Evolutionary conservation across 2,329 filamentous ascomycete species (phyloP), one percentile per base, ranked within the genome.

Genomic region (Nigrospora sphaerica): DNA sequence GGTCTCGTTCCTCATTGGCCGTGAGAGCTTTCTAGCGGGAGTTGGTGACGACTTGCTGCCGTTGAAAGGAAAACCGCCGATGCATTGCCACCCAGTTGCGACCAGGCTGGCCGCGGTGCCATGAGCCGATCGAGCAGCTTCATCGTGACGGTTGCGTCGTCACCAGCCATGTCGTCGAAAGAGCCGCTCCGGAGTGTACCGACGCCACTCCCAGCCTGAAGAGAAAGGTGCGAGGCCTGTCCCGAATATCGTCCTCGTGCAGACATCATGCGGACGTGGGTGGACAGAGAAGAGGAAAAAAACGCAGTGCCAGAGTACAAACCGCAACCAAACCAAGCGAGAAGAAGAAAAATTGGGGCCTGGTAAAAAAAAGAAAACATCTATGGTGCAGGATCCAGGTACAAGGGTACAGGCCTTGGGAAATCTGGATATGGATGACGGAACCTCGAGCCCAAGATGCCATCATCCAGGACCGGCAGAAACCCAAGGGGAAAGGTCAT

Each of bases 371-470:
- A 48, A 49, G 44, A 49, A 50, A 52, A 48, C 47, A 47, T 62
- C 55, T 59, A 61, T 58, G 59, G 47, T 54, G 48, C 42, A 40
- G 47, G 53, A 54, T 56, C 49, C 49, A 54, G 59, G 52, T 62
- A 59, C 58, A 58, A 37, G 51, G 51, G 50, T 51, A 56, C 49
- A 53, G 49, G 51, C 53, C 50, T 46, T 33, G 46, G 48, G 48
- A 47, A 46, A 48, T 46, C 46, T 51, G 45, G 50, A 42, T 52
- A 44, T 52, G 39, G 38, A 35, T 45, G 38, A 39, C 39, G 47
- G 37, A 36, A 42, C 39, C 40, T 52, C 46, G 35, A 48, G 33
- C 38, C 36, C 50, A 44, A 49, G 47, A 44, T 44, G 41, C 45
- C 51, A 51, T 45, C 44, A 51, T 54, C 48, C 49, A 54, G 44